Conservation (phyloP, 345 rosid species). For the Excoecaria cochinchinensis region DNA sequence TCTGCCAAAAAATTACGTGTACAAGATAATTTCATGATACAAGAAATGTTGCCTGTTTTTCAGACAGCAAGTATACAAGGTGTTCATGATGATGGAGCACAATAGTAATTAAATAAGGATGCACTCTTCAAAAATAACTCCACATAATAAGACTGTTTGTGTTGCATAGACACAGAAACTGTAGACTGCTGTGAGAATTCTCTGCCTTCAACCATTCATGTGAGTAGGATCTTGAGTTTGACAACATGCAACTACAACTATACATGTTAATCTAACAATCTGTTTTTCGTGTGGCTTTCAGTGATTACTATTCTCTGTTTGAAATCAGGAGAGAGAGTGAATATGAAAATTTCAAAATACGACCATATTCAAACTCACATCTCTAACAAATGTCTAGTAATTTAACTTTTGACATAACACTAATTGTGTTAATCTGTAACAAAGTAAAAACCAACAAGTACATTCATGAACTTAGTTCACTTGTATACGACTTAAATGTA, state of each 20-base stretch:
- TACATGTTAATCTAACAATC: background rate
- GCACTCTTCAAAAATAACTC: background rate
- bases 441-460: background rate
- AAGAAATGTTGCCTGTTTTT: background rate
- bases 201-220: background rate
- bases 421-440: background rate
- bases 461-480: background rate
- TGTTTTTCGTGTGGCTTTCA: background rate
- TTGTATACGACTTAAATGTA: background rate
- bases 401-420: background rate
- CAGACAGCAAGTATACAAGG: background rate
- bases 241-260: background rate
- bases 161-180: background rate
- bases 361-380: background rate
- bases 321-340: background rate
- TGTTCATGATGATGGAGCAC: background rate
- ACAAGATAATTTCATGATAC: too few species aligned
- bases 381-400: background rate
- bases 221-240: background rate
- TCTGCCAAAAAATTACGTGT: too few species aligned
- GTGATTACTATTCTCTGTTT: background rate
- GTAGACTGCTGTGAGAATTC: background rate
- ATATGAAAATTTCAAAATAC: background rate
- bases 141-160: background rate
- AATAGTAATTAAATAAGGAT: background rate